Percentiles rank a stretch among this genome's conserved stretches.
phyloP scores from a whole-genome alignment of 208 protist genomes.

The Leishmania lainsoni region DNA sequence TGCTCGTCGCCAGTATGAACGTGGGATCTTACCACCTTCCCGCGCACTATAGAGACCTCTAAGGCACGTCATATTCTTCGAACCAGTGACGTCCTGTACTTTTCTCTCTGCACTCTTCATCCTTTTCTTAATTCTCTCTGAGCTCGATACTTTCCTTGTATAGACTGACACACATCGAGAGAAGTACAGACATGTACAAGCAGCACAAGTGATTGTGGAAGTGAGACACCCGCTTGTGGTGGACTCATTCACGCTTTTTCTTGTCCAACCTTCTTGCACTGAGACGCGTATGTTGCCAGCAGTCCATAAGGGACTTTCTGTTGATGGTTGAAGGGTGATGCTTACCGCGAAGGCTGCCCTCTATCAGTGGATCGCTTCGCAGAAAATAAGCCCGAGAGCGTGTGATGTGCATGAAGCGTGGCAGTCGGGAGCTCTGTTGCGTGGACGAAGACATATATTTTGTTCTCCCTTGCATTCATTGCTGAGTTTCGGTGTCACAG shows the following conservation, averaged over 20 bases:
- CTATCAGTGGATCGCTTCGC: conserved; percentile 49
- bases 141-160: neutral
- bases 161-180: neutral
- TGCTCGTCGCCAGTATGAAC: neutral
- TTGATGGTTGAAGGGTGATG: conserved; percentile 29
- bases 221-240: neutral
- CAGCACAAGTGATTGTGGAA: neutral
- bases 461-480: neutral
- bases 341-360: conserved; percentile 61
- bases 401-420: neutral
- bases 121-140: neutral
- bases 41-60: neutral
- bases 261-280: neutral
- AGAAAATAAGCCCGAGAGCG: conserved; percentile 67
- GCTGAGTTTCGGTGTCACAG: neutral
- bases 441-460: neutral
- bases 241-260: neutral
- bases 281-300: neutral
- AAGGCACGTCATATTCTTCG: neutral
- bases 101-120: neutral
- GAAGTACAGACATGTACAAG: neutral
- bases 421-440: neutral
- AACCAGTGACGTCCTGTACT: neutral
- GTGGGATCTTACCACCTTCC: neutral
- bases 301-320: neutral